Evolutionary conservation across 257 asterid species (phyloP), one percentile per base, ranked within the genome.

Genomic region (Sherardia arvensis): DNA sequence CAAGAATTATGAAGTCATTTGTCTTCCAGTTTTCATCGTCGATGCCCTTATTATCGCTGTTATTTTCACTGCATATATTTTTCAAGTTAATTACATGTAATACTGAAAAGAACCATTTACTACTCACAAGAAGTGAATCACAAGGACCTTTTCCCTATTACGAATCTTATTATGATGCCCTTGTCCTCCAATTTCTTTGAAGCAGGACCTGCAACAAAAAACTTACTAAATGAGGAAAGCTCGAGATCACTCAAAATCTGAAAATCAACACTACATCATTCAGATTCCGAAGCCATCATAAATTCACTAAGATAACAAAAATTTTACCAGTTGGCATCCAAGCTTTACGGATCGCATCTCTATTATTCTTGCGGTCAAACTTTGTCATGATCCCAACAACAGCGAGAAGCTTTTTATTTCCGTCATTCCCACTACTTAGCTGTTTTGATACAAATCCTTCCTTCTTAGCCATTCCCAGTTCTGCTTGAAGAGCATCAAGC

Each of bases 281-380:
- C 34, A 62, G 25, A n/a, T 18, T 45, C 21, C 18, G 12, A 45
- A 45, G 45, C 43, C 27, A 18, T 0, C 54, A 26, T 8, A 40
- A 62, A 32, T 17, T 55, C 14, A 66, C 27, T 15, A 45, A 56
- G 68, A 40, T 54, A 59, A 62, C 62, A 68, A 62, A 43, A 40
- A 14, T 45, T 27, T 5, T 81, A 90, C 96, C 97, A 27, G 78
- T 71, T 40, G 91, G 90, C 89, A 91, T 78, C 98, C 95, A 88
- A 66, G 94, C 98, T 78, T 86, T 88, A 47, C 95, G 95, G 64
- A 91, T 85, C 8, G 95, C 96, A 14, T 87, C 90, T 84, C 98
- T 78, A 73, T 88, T 88, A 57, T 81, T 84, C 80, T 78, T 85
- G 67, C 81, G 86, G 62, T 87, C 88, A 83, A 85, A 91, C 73